phyloP scores from a whole-genome alignment of 208 protist species.

The Herpetomonas tarakana region DNA sequence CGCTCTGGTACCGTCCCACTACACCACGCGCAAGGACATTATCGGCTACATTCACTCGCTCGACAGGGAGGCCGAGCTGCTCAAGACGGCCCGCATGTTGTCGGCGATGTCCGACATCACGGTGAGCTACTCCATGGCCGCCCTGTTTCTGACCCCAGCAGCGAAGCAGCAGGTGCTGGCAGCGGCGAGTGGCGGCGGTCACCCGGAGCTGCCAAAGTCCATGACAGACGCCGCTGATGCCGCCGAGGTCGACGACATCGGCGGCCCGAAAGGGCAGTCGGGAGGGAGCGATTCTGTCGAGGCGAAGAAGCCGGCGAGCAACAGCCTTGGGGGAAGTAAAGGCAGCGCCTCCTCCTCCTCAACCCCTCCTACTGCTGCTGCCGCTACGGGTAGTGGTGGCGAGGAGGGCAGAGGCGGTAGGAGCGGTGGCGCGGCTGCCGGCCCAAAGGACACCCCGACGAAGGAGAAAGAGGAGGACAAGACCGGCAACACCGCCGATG shows the following conservation, averaged over 20 bases:
- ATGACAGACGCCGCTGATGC: not conserved
- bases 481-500: not conserved
- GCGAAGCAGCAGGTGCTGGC: slow-evolving; percentile 1
- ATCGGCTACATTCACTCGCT: slow-evolving; percentile 54
- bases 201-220: not conserved
- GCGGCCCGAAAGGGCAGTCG: no score
- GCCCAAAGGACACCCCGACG: not conserved
- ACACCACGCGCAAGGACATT: slow-evolving; percentile 41
- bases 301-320: not conserved
- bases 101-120: slow-evolving; percentile 43
- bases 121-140: slow-evolving; percentile 49
- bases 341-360: not conserved
- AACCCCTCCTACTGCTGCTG: no score
- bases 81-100: slow-evolving; percentile 52
- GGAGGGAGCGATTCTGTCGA: not conserved
- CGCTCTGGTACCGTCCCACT: slow-evolving; percentile 48
- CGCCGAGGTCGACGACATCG: not conserved
- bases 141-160: slow-evolving; percentile 34
- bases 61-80: slow-evolving; percentile 58
- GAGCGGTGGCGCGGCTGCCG: not conserved
- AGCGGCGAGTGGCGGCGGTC: slow-evolving; percentile 1
- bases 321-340: no score
- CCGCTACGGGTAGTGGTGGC: no score
- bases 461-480: not conserved
- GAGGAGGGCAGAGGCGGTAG: not conserved